A percentile compares a stretch with the other conserved stretches of the same genome.
Evolutionary conservation across 2,329 filamentous ascomycete species (phyloP).

Genomic region (Colletotrichum melonis): DNA sequence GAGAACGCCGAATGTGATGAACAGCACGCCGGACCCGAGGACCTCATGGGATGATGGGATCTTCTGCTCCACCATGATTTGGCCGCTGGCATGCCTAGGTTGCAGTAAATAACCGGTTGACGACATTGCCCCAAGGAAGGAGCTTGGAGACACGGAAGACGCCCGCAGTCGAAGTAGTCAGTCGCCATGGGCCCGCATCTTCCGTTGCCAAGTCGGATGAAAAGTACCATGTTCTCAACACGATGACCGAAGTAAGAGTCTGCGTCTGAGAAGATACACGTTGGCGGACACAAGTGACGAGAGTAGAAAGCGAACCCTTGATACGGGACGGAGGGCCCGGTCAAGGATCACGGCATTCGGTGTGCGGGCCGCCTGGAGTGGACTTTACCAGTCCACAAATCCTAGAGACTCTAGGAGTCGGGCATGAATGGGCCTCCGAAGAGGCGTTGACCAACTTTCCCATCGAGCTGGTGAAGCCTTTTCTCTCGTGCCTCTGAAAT

Average conservation of each 20-base stretch:
- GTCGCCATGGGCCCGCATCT: background rate
- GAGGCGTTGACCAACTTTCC: background rate
- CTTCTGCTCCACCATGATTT: background rate
- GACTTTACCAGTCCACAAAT: background rate
- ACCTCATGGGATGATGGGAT: background rate
- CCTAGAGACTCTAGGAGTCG: background rate
- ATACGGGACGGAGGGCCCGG: slow-evolving; percentile 14
- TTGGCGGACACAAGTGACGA: background rate
- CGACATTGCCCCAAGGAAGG: background rate
- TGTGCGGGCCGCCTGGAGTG: background rate
- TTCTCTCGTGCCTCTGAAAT: background rate
- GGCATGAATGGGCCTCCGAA: background rate
- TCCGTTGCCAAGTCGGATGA: background rate
- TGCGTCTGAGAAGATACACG: background rate
- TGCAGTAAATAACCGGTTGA: background rate
- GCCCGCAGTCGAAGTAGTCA: background rate
- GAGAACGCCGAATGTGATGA: background rate
- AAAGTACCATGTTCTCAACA: background rate
- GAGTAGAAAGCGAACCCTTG: background rate
- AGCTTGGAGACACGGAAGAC: background rate
- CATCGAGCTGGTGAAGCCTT: background rate
- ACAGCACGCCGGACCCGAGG: background rate
- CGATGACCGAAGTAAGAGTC: background rate
- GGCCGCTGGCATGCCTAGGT: background rate
- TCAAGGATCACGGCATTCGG: background rate